phyloP scores from a whole-genome alignment of 169 alveolate species.

The Toxoplasma gondii region DNA sequence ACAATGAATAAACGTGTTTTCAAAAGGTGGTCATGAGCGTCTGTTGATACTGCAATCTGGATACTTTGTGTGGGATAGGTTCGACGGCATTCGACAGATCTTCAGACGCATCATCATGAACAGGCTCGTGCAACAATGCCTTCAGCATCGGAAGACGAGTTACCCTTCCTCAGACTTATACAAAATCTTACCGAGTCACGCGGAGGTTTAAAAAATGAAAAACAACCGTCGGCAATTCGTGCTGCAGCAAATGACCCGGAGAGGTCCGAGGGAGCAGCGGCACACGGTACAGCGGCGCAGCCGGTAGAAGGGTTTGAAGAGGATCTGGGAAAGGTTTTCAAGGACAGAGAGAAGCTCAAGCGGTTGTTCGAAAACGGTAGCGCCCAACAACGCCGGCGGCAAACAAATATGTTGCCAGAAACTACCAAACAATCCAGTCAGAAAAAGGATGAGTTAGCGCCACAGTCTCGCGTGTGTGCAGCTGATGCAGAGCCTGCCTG shows the following conservation, averaged over 20 bases:
- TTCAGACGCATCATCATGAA: background rate
- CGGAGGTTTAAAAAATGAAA: too few species aligned
- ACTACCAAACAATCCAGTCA: background rate
- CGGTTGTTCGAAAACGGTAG: slow-evolving; percentile 40
- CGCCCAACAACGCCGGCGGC: slow-evolving; percentile 38
- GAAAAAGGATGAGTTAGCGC: slow-evolving; percentile 20
- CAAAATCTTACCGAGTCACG: too few species aligned
- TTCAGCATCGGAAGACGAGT: background rate
- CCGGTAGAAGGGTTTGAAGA: background rate
- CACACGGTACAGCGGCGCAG: background rate
- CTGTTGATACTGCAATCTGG: too few species aligned
- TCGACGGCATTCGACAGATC: background rate
- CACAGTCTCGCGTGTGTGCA: background rate
- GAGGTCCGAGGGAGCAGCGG: too few species aligned
- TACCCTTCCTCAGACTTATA: too few species aligned
- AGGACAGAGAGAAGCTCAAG: slow-evolving; percentile 10
- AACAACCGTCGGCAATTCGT: too few species aligned
- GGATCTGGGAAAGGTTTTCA: background rate
- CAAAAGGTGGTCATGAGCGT: too few species aligned
- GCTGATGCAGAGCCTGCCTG: background rate
- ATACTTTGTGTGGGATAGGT: background rate
- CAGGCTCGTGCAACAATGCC: background rate
- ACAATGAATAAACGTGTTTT: too few species aligned
- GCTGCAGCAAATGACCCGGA: too few species aligned
- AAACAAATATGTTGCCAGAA: background rate